Conservation (phyloP, 192 early-diverging fungal genomes). For the Coemansia sp. region DNA sequence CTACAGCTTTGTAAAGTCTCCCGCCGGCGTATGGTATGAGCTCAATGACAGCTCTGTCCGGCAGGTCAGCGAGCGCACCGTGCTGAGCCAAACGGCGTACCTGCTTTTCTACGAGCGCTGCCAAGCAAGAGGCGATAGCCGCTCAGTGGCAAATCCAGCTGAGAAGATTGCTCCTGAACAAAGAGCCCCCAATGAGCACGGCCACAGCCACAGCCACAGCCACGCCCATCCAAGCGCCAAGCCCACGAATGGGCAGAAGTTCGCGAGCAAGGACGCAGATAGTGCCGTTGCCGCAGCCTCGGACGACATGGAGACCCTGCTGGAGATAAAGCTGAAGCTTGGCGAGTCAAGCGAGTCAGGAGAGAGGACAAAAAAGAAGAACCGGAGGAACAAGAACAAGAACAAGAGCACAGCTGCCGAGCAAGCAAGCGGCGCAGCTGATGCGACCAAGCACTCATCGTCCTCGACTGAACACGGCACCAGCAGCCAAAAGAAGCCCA, state of each 20-base stretch:
- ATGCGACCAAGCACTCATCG: neutral
- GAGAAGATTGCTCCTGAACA: neutral
- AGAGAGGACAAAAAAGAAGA: conserved; percentile 25
- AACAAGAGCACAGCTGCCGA: conserved; percentile 20
- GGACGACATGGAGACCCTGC: conserved; percentile 39
- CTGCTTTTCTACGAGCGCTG: conserved; percentile 79
- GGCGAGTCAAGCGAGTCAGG: neutral
- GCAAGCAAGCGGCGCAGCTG: neutral
- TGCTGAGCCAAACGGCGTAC: conserved; percentile 78
- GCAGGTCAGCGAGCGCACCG: conserved; percentile 68
- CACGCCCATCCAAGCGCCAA: neutral
- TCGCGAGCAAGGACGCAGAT: neutral
- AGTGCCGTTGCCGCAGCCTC: conserved; percentile 9
- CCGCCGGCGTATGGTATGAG: conserved; percentile 77
- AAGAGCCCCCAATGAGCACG: neutral
- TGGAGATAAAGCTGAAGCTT: conserved; percentile 12
- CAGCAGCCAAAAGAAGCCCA: neutral
- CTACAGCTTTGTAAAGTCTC: conserved; percentile 78
- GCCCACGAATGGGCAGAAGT: neutral
- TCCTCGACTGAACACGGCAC: neutral
- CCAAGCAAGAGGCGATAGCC: neutral
- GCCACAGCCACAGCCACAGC: conserved; percentile 9
- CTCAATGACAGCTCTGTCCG: conserved; percentile 80
- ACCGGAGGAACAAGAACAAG: conserved; percentile 52
- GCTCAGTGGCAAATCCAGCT: neutral